phyloP scores from a whole-genome alignment of 352 stramenopile species.

The Globisporangium orthogonon region DNA sequence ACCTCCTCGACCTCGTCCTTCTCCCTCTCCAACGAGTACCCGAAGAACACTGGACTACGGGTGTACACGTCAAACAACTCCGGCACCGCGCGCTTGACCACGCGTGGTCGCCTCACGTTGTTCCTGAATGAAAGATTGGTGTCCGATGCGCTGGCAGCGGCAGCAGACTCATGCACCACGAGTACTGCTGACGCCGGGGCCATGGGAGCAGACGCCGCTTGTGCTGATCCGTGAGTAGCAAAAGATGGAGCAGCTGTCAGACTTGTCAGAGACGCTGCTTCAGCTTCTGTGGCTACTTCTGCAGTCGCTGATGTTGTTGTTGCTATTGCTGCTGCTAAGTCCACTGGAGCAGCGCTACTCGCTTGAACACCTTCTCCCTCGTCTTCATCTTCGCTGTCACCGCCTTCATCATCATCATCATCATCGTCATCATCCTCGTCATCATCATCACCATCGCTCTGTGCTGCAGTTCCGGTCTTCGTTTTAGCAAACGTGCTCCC shows the following conservation, averaged over 20 bases:
- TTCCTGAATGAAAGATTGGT: constrained; percentile 20
- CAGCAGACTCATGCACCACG: constrained; percentile 11
- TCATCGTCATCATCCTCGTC: too few species aligned
- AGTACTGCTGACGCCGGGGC: constrained; percentile 11
- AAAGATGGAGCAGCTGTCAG: constrained; percentile 3
- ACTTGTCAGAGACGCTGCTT: background rate
- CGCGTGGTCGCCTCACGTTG: constrained; percentile 33
- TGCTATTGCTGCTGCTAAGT: background rate
- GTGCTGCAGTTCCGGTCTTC: background rate
- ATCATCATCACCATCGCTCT: constrained; percentile 8
- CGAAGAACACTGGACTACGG: constrained; percentile 67
- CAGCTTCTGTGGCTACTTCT: background rate
- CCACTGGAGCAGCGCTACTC: background rate
- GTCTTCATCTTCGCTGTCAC: background rate
- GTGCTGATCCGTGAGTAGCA: constrained; percentile 12
- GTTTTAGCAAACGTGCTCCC: constrained; percentile 10
- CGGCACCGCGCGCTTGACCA: constrained; percentile 43
- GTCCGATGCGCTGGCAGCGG: background rate
- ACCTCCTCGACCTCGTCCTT: constrained; percentile 30
- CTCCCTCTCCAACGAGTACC: constrained; percentile 43
- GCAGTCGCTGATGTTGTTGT: background rate
- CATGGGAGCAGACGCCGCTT: background rate
- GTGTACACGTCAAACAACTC: constrained; percentile 33
- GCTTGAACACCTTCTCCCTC: background rate
- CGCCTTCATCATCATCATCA: constrained; percentile 9